phyloP scores from a whole-genome alignment of 306 rosid species.

The Macrotyloma uniflorum region DNA sequence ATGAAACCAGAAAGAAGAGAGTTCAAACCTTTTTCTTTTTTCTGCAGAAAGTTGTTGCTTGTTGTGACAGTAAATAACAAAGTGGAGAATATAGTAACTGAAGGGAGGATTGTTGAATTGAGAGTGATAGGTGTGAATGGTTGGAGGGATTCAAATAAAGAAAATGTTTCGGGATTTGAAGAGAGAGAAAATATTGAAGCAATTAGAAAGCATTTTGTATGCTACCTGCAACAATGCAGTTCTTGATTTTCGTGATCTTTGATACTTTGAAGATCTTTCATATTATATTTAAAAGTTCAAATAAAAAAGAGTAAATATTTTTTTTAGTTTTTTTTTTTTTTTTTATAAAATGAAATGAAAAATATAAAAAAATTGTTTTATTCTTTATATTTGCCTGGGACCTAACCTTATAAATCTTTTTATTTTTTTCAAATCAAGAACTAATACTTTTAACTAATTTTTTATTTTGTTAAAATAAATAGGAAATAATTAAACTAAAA shows the following conservation, averaged over 20 bases:
- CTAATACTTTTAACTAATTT: background rate
- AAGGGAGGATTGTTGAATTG: background rate
- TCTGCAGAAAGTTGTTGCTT: background rate
- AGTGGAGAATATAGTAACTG: background rate
- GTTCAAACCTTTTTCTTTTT: slow-evolving; percentile 29
- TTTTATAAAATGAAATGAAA: too few species aligned
- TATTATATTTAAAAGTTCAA: too few species aligned
- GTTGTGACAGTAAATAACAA: background rate
- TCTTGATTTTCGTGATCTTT: too few species aligned
- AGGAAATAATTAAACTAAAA: background rate
- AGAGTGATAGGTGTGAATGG: background rate
- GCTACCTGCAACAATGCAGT: background rate
- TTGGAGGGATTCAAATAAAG: too few species aligned
- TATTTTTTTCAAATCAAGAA: too few species aligned
- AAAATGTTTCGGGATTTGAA: background rate
- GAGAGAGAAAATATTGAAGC: background rate
- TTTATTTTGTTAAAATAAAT: background rate
- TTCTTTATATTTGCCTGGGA: background rate
- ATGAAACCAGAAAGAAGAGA: background rate
- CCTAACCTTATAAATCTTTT: background rate
- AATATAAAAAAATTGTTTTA: too few species aligned
- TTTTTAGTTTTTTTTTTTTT: too few species aligned
- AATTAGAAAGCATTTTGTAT: background rate
- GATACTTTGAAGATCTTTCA: too few species aligned
- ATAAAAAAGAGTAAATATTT: too few species aligned